phyloP scores from a whole-genome alignment of 331 rosid species.

The Quercus lobata region DNA sequence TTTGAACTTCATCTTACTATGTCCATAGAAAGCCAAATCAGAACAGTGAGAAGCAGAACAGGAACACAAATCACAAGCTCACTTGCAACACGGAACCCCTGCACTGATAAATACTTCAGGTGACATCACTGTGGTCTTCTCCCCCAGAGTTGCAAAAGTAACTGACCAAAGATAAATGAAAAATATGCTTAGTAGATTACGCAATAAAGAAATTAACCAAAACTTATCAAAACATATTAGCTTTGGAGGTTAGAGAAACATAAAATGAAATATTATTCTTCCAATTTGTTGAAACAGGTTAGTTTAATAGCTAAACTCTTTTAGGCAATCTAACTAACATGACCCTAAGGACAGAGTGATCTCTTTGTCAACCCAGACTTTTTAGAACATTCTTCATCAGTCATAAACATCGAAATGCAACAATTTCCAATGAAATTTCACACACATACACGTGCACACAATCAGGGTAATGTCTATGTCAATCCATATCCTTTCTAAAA shows the following conservation, averaged over 20 bases:
- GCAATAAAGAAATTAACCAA: too few species aligned
- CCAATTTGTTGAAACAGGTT: background rate
- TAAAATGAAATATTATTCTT: slow-evolving; percentile 1
- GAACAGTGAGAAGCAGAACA: slow-evolving; percentile 19
- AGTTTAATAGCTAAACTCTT: background rate
- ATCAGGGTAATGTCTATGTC: slow-evolving; percentile 21
- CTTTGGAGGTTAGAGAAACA: slow-evolving; percentile 4
- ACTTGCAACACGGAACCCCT: slow-evolving; percentile 99
- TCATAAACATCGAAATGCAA: background rate
- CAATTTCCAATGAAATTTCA: background rate
- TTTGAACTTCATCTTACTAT: background rate
- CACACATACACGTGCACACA: background rate
- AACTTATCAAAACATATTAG: background rate
- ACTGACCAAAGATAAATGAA: slow-evolving; percentile 38
- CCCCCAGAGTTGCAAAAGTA: slow-evolving; percentile 81
- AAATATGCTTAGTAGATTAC: slow-evolving; percentile 8
- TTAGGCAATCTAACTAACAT: background rate
- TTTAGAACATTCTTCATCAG: background rate
- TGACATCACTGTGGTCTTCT: slow-evolving; percentile 92
- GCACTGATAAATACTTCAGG: slow-evolving; percentile 80
- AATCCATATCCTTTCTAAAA: too few species aligned
- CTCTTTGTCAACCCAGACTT: background rate
- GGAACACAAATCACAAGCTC: slow-evolving; percentile 13
- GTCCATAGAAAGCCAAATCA: slow-evolving; percentile 4
- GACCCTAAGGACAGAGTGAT: background rate